Percentiles rank a stretch among this genome's conserved stretches.
Evolutionary conservation across 2,329 filamentous ascomycete species (phyloP).

Genomic region (Saccharata proteae): DNA sequence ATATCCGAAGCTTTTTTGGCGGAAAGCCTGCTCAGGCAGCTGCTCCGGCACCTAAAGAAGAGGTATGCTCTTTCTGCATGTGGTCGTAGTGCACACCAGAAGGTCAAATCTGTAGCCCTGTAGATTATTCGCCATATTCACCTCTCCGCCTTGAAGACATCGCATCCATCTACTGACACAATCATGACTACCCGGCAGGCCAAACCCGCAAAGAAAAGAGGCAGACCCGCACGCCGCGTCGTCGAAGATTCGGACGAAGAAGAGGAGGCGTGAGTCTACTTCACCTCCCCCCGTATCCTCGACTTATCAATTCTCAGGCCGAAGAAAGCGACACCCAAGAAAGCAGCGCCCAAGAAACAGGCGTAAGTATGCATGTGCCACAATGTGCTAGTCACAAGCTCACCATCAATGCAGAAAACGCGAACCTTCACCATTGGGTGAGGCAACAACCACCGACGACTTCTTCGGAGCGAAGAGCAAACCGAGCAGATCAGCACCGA

Average conservation of each 20-base stretch:
- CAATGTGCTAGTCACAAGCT: neutral
- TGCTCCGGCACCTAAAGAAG: constrained; percentile 31
- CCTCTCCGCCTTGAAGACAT: neutral
- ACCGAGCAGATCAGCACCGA: constrained; percentile 37
- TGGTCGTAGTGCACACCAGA: no score
- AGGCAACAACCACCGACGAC: constrained; percentile 48
- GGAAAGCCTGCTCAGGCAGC: constrained; percentile 49
- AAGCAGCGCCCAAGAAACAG: constrained; percentile 46
- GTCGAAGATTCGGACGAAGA: constrained; percentile 68
- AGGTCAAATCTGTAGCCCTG: no score
- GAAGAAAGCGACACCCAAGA: constrained; percentile 40
- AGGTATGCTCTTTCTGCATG: constrained; percentile 10
- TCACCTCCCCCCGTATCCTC: no score
- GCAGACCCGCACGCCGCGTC: constrained; percentile 15
- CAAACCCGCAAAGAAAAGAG: constrained; percentile 30
- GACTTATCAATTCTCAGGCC: no score
- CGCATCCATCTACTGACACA: neutral
- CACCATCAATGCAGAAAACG: constrained; percentile 27
- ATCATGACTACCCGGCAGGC: constrained; percentile 2
- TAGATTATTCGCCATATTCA: neutral
- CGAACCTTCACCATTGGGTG: constrained; percentile 36
- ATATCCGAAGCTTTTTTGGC: constrained; percentile 86
- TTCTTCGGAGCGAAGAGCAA: constrained; percentile 51
- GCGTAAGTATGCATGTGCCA: constrained; percentile 24
- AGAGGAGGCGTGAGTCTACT: constrained; percentile 36